phyloP scores from a whole-genome alignment of 2,329 filamentous ascomycete genomes.

The Venturia aucupariae region DNA sequence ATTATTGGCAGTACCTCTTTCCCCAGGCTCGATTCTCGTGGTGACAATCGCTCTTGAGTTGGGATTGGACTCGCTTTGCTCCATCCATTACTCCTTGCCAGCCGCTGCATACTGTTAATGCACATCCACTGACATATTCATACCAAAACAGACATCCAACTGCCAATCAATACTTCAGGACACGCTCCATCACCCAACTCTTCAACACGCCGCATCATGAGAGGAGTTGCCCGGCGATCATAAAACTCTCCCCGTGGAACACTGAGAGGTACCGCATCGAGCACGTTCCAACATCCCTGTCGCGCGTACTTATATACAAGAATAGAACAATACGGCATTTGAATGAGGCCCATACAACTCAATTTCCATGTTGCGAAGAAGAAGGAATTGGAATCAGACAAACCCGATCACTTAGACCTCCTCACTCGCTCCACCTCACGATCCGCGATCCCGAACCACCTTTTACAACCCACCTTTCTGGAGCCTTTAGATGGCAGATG shows the following conservation, averaged over 20 bases:
- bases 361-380: slow-evolving; percentile 12
- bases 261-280: neutral
- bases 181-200: neutral
- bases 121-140: slow-evolving; percentile 6
- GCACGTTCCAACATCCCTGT: neutral
- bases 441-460: slow-evolving; percentile 1
- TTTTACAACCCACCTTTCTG: neutral
- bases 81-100: neutral
- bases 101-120: neutral
- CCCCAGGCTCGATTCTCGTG: neutral
- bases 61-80: neutral
- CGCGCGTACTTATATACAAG: neutral
- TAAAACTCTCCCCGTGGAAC: neutral
- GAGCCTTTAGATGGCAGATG: slow-evolving; percentile 57
- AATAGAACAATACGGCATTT: neutral
- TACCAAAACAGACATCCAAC: neutral
- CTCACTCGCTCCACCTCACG: neutral
- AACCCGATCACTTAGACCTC: slow-evolving; percentile 3
- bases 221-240: neutral
- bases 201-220: neutral
- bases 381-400: slow-evolving; percentile 9
- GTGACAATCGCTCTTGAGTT: neutral
- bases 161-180: neutral
- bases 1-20: neutral
- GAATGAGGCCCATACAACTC: slow-evolving; percentile 3